Evolutionary conservation across 2,329 filamentous ascomycete species (phyloP).

Genomic region (Pestalotiopsis sp.): DNA sequence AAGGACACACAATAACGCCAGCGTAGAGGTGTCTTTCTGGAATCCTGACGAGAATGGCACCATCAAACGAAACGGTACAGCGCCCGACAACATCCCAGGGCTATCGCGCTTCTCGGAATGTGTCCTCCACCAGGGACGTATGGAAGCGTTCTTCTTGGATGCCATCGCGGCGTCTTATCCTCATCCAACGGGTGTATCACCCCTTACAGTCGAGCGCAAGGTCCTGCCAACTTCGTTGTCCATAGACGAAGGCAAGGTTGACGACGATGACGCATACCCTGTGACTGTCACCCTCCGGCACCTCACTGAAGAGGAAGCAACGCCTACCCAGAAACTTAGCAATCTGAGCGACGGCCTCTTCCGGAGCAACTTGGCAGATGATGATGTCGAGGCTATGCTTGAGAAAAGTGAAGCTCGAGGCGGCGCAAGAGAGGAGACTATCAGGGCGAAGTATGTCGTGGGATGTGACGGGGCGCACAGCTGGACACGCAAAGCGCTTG

Average conservation of each 20-base stretch:
- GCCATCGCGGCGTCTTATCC: conserved; percentile 41
- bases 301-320: conserved; percentile 57
- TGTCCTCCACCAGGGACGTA: conserved; percentile 64
- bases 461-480: conserved; percentile 71
- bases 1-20: not conserved
- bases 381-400: conserved; percentile 54
- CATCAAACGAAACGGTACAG: conserved; percentile 45
- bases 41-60: conserved; percentile 63
- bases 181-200: conserved; percentile 16
- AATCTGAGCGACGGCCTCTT: conserved; percentile 54
- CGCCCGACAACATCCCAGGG: conserved; percentile 53
- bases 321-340: conserved; percentile 39
- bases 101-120: conserved; percentile 60
- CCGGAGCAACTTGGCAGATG: conserved; percentile 54
- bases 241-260: conserved; percentile 48
- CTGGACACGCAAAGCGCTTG: conserved; percentile 63
- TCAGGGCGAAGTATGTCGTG: conserved; percentile 65
- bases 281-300: conserved; percentile 59
- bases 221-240: conserved; percentile 54
- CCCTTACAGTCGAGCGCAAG: conserved; percentile 55
- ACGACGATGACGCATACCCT: conserved; percentile 55
- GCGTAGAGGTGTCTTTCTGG: conserved; percentile 45
- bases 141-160: conserved; percentile 61
- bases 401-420: conserved; percentile 26
- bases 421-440: conserved; percentile 40